Base-by-base conservation (phyloP, 495 filamentous ascomycete species). In the Neohortaea acidophila region DNA sequence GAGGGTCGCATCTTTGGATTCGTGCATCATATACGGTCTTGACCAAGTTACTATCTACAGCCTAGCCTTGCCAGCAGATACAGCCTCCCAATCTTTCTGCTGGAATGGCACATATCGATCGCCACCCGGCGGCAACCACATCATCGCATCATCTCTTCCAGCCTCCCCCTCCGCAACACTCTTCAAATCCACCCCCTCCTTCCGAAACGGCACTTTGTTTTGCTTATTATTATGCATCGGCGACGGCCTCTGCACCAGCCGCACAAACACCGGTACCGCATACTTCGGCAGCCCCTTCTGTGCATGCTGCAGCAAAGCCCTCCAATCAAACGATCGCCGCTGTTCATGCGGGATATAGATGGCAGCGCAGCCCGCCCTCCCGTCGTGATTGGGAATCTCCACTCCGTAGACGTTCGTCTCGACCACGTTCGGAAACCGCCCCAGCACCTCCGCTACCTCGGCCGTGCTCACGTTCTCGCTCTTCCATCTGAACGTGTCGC, bases 141-240 rank as follows among this genome's bases (percentile, higher is more conserved):
- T 46, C 33, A 54, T 12, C 27, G 7, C 25, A 43, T 54, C 48
- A 2, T 23, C 41, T 11, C 21, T 22, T 23, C 35, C 35, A 14
- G 12, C 35, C 19, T 37, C 35, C 3, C 23, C 23, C 19, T 25
- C 35, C 19, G 11, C 35, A 5, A 36, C n/a, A 22, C 36, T 44
- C n/a, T 56, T 61, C 12, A 71, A 73, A 51, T 83, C 72, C 5
- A 83, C 68, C 0, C 81, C 79, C 47, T 83, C 77, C 27, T 73
- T 67, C 42, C 79, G 65, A 13, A 85, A 61, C 1, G 74, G 73
- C 2, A 76, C 70, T 56, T 85, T 89, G 51, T 82, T 78, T 60
- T 84, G 79, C 59, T 89, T 89, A 51, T 84, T 77, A 54, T 84
- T 86, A 53, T 86, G 78, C 43, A 75, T 84, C 20, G 75, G 70